Conservation (phyloP, 345 rosid genomes). For the Populus simonii region DNA sequence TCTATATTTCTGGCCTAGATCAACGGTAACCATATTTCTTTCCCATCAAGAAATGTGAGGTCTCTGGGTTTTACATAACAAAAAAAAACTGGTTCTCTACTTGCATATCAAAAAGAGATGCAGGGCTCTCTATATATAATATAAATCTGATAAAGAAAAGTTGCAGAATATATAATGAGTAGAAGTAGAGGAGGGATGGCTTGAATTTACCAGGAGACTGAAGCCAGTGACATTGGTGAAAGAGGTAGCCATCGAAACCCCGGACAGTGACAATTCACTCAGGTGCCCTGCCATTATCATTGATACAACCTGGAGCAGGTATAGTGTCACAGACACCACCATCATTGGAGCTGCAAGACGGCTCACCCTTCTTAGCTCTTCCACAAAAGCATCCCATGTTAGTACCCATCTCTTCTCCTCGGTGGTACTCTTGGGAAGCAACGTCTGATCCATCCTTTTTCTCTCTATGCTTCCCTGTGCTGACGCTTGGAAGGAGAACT, state of each 20-base stretch:
- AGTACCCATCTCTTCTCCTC: constrained; percentile 9
- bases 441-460: neutral
- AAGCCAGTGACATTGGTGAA: constrained; percentile 34
- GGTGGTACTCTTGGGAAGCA: neutral
- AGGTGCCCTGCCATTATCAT: constrained; percentile 35
- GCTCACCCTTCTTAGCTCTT: constrained; percentile 29
- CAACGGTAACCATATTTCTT: too few relatives aligned
- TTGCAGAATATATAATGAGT: neutral
- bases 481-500: neutral
- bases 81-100: too few relatives aligned
- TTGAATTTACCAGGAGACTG: constrained; percentile 10
- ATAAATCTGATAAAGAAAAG: neutral
- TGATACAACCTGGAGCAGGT: constrained; percentile 21
- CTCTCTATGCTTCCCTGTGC: neutral
- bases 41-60: too few relatives aligned
- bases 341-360: constrained; percentile 30
- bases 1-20: too few relatives aligned
- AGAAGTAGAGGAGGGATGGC: neutral
- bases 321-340: constrained; percentile 20
- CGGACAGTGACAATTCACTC: constrained; percentile 25
- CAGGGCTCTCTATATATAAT: neutral
- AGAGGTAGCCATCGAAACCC: constrained; percentile 26
- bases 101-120: too few relatives aligned
- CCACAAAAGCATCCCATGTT: neutral
- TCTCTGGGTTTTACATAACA: too few relatives aligned